Evolutionary conservation across 2,329 filamentous ascomycete genomes (phyloP).

Genomic region (Boeremia exigua): DNA sequence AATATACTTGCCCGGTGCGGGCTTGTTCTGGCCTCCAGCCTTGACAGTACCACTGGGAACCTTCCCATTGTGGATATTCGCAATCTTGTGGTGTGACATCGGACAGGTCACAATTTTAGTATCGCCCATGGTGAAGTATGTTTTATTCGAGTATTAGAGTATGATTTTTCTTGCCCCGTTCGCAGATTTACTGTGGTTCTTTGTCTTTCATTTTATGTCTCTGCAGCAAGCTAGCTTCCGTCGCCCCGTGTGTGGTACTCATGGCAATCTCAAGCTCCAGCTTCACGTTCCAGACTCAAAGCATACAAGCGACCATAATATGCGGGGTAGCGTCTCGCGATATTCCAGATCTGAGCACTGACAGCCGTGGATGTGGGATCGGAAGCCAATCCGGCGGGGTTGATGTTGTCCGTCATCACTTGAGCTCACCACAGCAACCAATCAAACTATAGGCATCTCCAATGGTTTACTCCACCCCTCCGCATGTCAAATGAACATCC

Average conservation of each 20-base stretch:
- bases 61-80: slow-evolving; percentile 37
- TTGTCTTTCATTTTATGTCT: slow-evolving; percentile 3
- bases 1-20: slow-evolving; percentile 46
- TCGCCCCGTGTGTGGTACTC: slow-evolving; percentile 2
- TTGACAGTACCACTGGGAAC: slow-evolving; percentile 33
- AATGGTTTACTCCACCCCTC: slow-evolving; percentile 4
- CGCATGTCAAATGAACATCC: neutral
- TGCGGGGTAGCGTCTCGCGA: slow-evolving; percentile 14
- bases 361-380: neutral
- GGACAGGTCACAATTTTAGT: slow-evolving; percentile 25
- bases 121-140: slow-evolving; percentile 3
- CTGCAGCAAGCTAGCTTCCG: slow-evolving; percentile 8
- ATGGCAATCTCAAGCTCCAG: slow-evolving; percentile 8
- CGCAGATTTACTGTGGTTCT: neutral
- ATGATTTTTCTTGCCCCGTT: neutral
- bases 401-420: slow-evolving; percentile 7
- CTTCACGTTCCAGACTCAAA: slow-evolving; percentile 3
- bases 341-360: slow-evolving; percentile 4
- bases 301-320: slow-evolving; percentile 1
- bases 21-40: slow-evolving; percentile 32
- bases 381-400: slow-evolving; percentile 14
- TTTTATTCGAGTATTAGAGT: neutral
- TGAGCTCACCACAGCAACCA: neutral
- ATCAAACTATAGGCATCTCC: neutral
- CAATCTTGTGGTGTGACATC: slow-evolving; percentile 30